phyloP scores from a whole-genome alignment of 768 basidiomycete genomes.

The Phanerochaete sordida region DNA sequence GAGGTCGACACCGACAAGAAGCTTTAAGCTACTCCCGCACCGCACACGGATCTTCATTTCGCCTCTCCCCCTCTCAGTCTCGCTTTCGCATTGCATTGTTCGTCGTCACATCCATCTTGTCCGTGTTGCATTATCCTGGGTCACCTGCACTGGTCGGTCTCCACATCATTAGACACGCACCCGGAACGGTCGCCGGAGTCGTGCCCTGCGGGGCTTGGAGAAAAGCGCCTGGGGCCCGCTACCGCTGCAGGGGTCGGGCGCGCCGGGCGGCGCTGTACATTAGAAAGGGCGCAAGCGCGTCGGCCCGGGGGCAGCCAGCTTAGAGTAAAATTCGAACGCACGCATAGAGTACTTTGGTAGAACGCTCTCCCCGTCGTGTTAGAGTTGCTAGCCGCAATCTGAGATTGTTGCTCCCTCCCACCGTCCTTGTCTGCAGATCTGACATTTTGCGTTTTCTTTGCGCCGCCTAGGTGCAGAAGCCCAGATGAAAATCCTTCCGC shows the following conservation, averaged over 20 bases:
- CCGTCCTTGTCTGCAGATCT: too few species aligned
- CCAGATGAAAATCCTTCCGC: too few species aligned
- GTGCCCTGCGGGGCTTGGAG: not conserved
- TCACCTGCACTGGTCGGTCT: not conserved
- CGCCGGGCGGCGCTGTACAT: not conserved
- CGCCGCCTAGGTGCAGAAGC: too few species aligned
- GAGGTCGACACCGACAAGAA: slow-evolving; percentile 40
- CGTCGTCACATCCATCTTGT: not conserved
- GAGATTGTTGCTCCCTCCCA: not conserved
- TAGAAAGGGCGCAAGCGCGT: not conserved
- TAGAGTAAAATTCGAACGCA: not conserved
- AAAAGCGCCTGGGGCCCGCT: not conserved
- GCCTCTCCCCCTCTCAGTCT: not conserved
- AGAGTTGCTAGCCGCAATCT: not conserved
- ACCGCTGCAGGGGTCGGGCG: not conserved
- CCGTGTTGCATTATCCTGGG: not conserved
- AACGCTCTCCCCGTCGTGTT: not conserved
- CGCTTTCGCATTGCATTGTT: slow-evolving; percentile 1
- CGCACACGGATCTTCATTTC: not conserved
- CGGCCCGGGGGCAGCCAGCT: not conserved
- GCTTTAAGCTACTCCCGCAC: not conserved
- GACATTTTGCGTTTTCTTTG: too few species aligned
- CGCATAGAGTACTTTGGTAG: not conserved
- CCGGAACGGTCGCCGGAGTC: too few species aligned
- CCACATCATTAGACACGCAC: not conserved